Evolutionary conservation across 1,284 basidiomycete genomes (phyloP), one percentile per base, ranked within the genome.

Genomic region (Cryptococcus amylolentus): DNA sequence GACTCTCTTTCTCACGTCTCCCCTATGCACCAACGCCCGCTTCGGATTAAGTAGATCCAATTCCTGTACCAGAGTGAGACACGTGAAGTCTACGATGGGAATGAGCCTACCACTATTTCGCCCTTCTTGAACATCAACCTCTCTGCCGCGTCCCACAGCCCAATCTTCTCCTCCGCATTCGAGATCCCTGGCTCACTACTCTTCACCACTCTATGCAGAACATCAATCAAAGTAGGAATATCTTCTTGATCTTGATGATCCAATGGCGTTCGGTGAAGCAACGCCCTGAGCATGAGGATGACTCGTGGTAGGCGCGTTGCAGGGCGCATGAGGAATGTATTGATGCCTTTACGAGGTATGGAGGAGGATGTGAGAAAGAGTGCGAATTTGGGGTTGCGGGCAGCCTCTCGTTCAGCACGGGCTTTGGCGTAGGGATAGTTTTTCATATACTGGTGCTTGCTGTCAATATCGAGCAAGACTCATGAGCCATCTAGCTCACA

Each of bases 351-450:
- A 51, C 82, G 83, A 40, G 88, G 81, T 20, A 87, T 83, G 10
- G 86, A 84, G 58, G 88, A 83, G 27, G 82, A 80, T 56, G 84
- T 81, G 31, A 88, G 78, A 67, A 90, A 89, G 26, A 77, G 71
- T 52, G 82, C 82, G 68, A 92, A 92, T 2, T 72, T 77, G 10
- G 79, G 74, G 70, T 89, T 91, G 16, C 78, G n/a, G 52, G 81
- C 83, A 37, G 87, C 79, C 69, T 92, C 88, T 35, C 84, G 82
- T 45, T 86, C 84, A 65, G 91, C 88, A 35, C 81, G 81, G 13
- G 87, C 86, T 67, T 91, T 87, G 1, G 89, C 83, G 42, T 91
- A 79, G 2, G 89, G 89, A 60, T 90, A 90, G 62, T 90, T 86
- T 67, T 78, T 71, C 64, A 70, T 72, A 49, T 72, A 72, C 70